phyloP scores from a whole-genome alignment of 805 yeast species.

The Kluyveromyces dobzhanskii region DNA sequence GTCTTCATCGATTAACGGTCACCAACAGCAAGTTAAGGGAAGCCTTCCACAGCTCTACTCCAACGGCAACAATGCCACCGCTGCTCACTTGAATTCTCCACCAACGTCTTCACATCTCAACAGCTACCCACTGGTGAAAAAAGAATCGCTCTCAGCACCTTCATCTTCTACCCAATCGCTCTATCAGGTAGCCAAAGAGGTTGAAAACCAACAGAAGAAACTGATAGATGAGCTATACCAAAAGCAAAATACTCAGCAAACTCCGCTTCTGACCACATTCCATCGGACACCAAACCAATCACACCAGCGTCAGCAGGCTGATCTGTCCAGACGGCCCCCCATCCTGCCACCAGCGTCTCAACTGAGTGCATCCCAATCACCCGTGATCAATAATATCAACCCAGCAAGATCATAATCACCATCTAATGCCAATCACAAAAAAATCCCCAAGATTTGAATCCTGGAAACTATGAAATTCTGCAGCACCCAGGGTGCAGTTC shows the following conservation, averaged over 20 bases:
- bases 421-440: too few relatives aligned
- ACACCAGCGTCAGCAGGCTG: not conserved
- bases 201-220: slow-evolving; percentile 20
- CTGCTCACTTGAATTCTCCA: too few relatives aligned
- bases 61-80: too few relatives aligned
- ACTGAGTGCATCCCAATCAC: not conserved
- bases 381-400: not conserved
- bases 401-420: not conserved
- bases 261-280: not conserved
- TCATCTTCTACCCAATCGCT: slow-evolving; percentile 38
- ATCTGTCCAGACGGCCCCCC: not conserved
- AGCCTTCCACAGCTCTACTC: too few relatives aligned
- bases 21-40: not conserved
- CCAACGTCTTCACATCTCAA: too few relatives aligned
- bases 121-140: not conserved
- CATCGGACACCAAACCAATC: not conserved
- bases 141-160: slow-evolving; percentile 77
- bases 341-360: slow-evolving; percentile 3
- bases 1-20: not conserved
- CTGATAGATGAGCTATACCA: slow-evolving; percentile 18
- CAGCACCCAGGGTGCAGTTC: too few relatives aligned
- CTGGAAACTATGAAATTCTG: too few relatives aligned
- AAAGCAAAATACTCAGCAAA: slow-evolving; percentile 37
- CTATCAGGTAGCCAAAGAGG: slow-evolving; percentile 15
- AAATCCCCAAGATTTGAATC: too few relatives aligned